Conservation (phyloP, 495 filamentous ascomycete species). For the Xeromyces bisporus region DNA sequence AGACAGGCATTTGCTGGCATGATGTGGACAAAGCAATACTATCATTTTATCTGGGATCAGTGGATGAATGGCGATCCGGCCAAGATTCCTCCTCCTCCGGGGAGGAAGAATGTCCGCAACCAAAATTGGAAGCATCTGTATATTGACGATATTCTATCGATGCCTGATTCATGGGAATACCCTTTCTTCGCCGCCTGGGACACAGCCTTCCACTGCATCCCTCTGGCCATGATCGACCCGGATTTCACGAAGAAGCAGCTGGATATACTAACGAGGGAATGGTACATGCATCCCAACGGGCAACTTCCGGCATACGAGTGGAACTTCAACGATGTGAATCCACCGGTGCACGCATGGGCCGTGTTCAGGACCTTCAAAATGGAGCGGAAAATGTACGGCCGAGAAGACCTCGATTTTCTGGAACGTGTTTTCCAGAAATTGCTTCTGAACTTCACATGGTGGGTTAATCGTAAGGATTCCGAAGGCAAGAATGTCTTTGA, state of each 20-base stretch:
- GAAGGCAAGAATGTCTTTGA: conserved; percentile 95
- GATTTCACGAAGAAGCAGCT: conserved; percentile 97
- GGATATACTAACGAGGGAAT: conserved; percentile 86
- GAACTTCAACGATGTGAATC: conserved; percentile 97
- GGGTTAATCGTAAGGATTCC: conserved; percentile 88
- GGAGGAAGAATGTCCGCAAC: conserved; percentile 69
- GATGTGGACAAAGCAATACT: conserved; percentile 97
- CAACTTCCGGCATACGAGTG: conserved; percentile 88
- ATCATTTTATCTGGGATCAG: conserved; percentile 92
- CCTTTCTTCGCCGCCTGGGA: conserved; percentile 98
- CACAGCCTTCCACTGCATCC: conserved; percentile 90
- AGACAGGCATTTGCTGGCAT: conserved; percentile 87
- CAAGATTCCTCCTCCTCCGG: conserved; percentile 68
- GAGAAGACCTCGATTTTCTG: conserved; percentile 85
- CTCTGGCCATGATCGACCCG: conserved; percentile 89
- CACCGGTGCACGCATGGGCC: conserved; percentile 91
- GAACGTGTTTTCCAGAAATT: conserved; percentile 95
- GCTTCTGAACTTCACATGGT: conserved; percentile 95
- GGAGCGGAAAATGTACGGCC: conserved; percentile 89
- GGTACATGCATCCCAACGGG: conserved; percentile 98
- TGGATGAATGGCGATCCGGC: conserved; percentile 71
- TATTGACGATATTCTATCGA: conserved; percentile 85
- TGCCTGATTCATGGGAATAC: conserved; percentile 98
- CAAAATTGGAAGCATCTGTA: conserved; percentile 83
- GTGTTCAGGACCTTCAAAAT: conserved; percentile 94